phyloP scores from a whole-genome alignment of 208 protist genomes.

The Leishmania arabica region DNA sequence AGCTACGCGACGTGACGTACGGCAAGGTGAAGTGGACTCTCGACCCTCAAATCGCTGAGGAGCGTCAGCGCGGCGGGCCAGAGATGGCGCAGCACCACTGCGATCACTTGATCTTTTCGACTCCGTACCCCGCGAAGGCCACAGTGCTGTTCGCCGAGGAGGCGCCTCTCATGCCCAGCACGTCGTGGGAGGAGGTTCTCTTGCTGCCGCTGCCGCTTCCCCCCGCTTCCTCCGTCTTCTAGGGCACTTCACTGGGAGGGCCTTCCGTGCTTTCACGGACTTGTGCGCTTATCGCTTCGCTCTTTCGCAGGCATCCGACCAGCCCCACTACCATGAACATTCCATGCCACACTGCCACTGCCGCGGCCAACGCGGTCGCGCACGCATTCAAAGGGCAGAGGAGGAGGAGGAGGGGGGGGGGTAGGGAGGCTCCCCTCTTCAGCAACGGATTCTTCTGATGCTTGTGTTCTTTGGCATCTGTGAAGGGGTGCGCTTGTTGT shows the following conservation, averaged over 20 bases:
- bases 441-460: background rate
- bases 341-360: background rate
- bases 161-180: slow-evolving; percentile 12
- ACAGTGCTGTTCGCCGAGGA: slow-evolving; percentile 59
- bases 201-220: slow-evolving; percentile 76
- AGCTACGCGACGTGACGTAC: slow-evolving; percentile 69
- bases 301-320: background rate
- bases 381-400: background rate
- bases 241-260: slow-evolving; percentile 10
- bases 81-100: slow-evolving; percentile 60
- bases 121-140: slow-evolving; percentile 9
- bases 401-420: background rate
- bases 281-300: background rate
- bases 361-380: background rate
- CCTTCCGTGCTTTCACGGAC: background rate
- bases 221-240: slow-evolving; percentile 73
- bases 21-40: slow-evolving; percentile 48
- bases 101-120: slow-evolving; percentile 54
- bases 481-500: background rate
- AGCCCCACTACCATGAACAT: background rate
- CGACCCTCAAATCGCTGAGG: slow-evolving; percentile 68
- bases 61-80: slow-evolving; percentile 70
- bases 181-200: slow-evolving; percentile 30
- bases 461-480: background rate
- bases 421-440: background rate